phyloP scores from a whole-genome alignment of 106 monocot species.

The Posidonia australis region DNA sequence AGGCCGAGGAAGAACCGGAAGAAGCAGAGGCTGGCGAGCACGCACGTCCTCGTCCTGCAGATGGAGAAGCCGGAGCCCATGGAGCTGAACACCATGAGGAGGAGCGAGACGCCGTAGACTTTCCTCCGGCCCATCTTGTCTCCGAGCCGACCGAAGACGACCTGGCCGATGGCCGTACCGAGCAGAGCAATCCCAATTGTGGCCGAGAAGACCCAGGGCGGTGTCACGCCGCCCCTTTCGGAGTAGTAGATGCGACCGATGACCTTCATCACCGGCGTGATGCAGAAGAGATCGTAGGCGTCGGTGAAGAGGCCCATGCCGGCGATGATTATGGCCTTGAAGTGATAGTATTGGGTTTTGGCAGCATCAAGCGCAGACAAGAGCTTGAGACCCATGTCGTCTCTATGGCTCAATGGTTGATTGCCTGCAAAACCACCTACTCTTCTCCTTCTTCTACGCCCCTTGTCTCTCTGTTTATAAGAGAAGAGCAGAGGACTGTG shows the following conservation, averaged over 20 bases:
- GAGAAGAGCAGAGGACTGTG: too few species aligned
- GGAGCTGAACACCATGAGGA: slow-evolving; percentile 3
- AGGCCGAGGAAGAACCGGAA: slow-evolving; percentile 28
- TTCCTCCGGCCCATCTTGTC: slow-evolving; percentile 7
- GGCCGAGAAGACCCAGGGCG: not conserved
- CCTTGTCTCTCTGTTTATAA: too few species aligned
- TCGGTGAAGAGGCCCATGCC: slow-evolving; percentile 40
- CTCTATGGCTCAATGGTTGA: too few species aligned
- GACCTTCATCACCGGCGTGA: slow-evolving; percentile 23
- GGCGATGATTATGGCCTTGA: slow-evolving; percentile 32
- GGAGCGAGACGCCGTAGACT: slow-evolving; percentile 11
- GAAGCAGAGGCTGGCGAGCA: slow-evolving; percentile 15
- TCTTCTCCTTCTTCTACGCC: too few species aligned
- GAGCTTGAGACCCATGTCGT: slow-evolving; percentile 19
- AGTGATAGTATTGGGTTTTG: slow-evolving; percentile 28
- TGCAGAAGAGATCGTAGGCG: slow-evolving; percentile 43
- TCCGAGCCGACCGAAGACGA: slow-evolving; percentile 10
- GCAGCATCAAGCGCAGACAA: slow-evolving; percentile 21
- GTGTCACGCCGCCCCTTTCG: not conserved
- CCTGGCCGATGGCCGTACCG: slow-evolving; percentile 7
- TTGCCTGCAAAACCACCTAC: too few species aligned
- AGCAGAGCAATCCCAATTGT: slow-evolving; percentile 1
- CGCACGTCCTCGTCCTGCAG: slow-evolving; percentile 5
- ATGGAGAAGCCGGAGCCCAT: slow-evolving; percentile 15
- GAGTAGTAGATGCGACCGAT: slow-evolving; percentile 13